Conservation (phyloP, 306 rosid genomes). For the Cajanus cajan region DNA sequence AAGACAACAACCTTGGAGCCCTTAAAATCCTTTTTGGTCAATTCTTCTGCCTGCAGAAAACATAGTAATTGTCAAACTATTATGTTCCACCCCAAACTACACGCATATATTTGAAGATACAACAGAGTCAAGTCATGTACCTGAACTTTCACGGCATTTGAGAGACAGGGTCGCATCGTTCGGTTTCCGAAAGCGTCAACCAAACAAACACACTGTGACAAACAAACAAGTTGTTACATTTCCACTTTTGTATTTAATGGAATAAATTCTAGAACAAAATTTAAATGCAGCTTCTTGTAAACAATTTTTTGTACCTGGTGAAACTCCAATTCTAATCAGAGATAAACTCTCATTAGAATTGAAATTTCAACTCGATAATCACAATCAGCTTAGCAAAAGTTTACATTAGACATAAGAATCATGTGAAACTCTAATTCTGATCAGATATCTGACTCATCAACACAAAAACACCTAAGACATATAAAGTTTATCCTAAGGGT, state of each 20-base stretch:
- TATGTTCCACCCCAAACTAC: neutral
- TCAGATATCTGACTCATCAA: neutral
- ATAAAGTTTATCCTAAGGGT: neutral
- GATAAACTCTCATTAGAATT: neutral
- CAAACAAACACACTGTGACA: slow-evolving; percentile 81
- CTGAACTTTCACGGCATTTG: slow-evolving; percentile 81
- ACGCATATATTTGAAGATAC: neutral
- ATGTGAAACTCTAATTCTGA: neutral
- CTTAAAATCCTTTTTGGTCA: slow-evolving; percentile 73
- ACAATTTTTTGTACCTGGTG: neutral
- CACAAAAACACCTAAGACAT: neutral
- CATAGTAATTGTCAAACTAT: neutral
- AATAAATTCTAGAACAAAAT: neutral
- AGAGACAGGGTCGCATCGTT: slow-evolving; percentile 90
- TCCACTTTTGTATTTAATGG: slow-evolving; percentile 4
- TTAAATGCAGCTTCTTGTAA: neutral
- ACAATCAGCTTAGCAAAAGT: too few species aligned
- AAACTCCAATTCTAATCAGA: neutral
- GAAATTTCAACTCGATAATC: too few species aligned
- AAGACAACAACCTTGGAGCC: slow-evolving; percentile 68
- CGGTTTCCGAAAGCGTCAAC: slow-evolving; percentile 77
- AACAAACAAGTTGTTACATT: slow-evolving; percentile 21
- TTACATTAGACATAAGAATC: too few species aligned
- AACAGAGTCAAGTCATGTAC: slow-evolving; percentile 35
- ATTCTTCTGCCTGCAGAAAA: slow-evolving; percentile 60